Conservation (phyloP, 1,284 basidiomycete species). For the Dichomitus squalens region DNA sequence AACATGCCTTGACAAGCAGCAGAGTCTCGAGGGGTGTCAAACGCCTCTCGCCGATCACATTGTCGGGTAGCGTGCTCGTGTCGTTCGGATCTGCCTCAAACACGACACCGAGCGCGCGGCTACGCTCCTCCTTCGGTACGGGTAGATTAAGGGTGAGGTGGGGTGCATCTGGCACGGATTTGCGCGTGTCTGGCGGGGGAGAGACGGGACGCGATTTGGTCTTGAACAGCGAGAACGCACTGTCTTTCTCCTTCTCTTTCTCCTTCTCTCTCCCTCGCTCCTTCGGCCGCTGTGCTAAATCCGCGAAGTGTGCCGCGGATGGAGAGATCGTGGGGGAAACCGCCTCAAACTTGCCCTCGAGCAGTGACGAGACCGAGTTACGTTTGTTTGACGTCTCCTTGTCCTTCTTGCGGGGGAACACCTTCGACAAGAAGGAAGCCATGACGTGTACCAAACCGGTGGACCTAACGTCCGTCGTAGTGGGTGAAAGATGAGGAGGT, state of each 20-base stretch:
- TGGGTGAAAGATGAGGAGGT: slow-evolving; percentile 1
- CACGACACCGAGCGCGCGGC: slow-evolving; percentile 52
- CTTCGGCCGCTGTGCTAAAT: slow-evolving; percentile 25
- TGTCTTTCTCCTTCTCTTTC: slow-evolving; percentile 39
- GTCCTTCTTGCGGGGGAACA: slow-evolving; percentile 73
- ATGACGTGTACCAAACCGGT: slow-evolving; percentile 38
- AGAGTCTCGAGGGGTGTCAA: slow-evolving; percentile 63
- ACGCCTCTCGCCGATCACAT: slow-evolving; percentile 54
- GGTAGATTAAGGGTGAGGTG: slow-evolving; percentile 65
- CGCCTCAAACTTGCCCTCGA: slow-evolving; percentile 75
- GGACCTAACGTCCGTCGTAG: slow-evolving; percentile 26
- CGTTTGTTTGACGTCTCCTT: slow-evolving; percentile 48
- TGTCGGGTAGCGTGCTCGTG: slow-evolving; percentile 43
- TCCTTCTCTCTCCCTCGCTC: slow-evolving; percentile 41
- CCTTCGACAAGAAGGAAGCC: slow-evolving; percentile 77
- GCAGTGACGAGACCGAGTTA: slow-evolving; percentile 47
- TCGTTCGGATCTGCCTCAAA: slow-evolving; percentile 60
- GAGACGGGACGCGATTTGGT: slow-evolving; percentile 45
- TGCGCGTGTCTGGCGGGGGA: slow-evolving; percentile 33
- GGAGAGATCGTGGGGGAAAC: slow-evolving; percentile 59
- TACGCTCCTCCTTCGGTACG: slow-evolving; percentile 48
- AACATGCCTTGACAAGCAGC: slow-evolving; percentile 62
- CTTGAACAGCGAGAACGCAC: slow-evolving; percentile 50
- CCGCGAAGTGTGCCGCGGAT: slow-evolving; percentile 43
- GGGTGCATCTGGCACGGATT: slow-evolving; percentile 39